Evolutionary conservation across 176 grass and related monocot species (phyloP).

Genomic region (Cenchrus americanus): DNA sequence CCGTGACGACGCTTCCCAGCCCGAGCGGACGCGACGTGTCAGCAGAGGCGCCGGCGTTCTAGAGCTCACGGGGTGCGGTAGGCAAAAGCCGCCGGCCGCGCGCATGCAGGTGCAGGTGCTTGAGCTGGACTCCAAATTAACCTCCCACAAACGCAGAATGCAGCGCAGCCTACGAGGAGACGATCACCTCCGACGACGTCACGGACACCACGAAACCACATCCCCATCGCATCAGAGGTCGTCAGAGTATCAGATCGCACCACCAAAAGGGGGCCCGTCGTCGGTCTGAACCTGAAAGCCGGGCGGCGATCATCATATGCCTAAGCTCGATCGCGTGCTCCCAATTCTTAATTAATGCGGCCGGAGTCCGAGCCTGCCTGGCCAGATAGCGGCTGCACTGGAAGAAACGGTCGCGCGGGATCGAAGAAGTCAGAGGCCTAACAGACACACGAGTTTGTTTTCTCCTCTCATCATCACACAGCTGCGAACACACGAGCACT

Average conservation of each 20-base stretch:
- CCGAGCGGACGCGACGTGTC: background rate
- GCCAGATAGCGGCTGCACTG: background rate
- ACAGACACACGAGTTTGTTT: background rate
- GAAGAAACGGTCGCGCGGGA: slow-evolving; percentile 6
- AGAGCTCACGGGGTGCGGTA: background rate
- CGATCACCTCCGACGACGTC: slow-evolving; percentile 17
- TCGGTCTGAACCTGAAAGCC: background rate
- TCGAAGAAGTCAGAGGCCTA: background rate
- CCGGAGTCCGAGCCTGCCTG: background rate
- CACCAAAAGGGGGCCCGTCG: background rate
- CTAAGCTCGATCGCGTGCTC: background rate
- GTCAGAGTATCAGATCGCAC: background rate
- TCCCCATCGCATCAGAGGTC: background rate
- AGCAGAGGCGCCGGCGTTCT: background rate
- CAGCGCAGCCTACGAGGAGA: background rate
- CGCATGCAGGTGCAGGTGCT: background rate
- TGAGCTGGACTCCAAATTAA: slow-evolving; percentile 41
- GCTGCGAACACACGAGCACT: background rate
- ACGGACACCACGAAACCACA: background rate
- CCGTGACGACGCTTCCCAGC: background rate
- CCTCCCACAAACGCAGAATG: background rate
- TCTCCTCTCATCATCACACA: background rate
- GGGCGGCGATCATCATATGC: background rate
- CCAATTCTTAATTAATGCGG: background rate
- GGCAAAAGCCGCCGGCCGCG: background rate